These are phyloP conservation scores for Xylaria nigripes DNA, from an alignment of 495 filamentous ascomycete genomes.

Conservation along the genomic window DNA sequence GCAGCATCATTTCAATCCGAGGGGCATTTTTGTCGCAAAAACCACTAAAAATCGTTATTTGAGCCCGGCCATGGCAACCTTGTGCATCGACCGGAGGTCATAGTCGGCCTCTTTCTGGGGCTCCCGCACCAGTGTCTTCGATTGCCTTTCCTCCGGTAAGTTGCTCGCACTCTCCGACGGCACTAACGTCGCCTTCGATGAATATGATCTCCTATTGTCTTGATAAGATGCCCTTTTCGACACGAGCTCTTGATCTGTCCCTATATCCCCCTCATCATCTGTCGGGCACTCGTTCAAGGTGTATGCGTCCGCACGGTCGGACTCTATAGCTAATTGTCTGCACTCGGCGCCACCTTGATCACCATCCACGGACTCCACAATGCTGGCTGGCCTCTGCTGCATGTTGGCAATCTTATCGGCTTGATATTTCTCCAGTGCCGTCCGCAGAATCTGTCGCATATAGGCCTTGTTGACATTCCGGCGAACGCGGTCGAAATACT, in stretches of 20 bases:
- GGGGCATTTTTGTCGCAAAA: not conserved
- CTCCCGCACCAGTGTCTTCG: slow-evolving; percentile 3
- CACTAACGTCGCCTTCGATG: not conserved
- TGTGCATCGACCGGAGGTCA: slow-evolving; percentile 27
- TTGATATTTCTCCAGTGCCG: slow-evolving; percentile 26
- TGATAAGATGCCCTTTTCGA: not conserved
- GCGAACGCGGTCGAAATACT: slow-evolving; percentile 27
- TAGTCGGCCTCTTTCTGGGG: slow-evolving; percentile 14
- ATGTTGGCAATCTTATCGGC: slow-evolving; percentile 11
- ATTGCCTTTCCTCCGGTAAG: not conserved
- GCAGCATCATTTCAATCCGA: slow-evolving; percentile 2
- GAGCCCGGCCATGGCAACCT: slow-evolving; percentile 23
- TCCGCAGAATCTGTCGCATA: slow-evolving; percentile 27
- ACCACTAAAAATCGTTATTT: slow-evolving; percentile 26
- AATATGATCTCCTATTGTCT: not conserved
- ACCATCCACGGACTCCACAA: slow-evolving; percentile 10
- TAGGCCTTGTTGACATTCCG: slow-evolving; percentile 29
- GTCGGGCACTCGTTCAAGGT: slow-evolving; percentile 8
- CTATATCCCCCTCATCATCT: slow-evolving; percentile 4
- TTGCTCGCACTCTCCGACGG: slow-evolving; percentile 4
- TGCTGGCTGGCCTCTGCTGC: slow-evolving; percentile 4
- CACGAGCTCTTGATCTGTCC: not conserved
- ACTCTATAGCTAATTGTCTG: not conserved
- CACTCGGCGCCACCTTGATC: slow-evolving; percentile 8
- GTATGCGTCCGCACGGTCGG: slow-evolving; percentile 1